Evolutionary conservation across 805 yeast species (phyloP).

Genomic region (Kockiozyma suomiensis): DNA sequence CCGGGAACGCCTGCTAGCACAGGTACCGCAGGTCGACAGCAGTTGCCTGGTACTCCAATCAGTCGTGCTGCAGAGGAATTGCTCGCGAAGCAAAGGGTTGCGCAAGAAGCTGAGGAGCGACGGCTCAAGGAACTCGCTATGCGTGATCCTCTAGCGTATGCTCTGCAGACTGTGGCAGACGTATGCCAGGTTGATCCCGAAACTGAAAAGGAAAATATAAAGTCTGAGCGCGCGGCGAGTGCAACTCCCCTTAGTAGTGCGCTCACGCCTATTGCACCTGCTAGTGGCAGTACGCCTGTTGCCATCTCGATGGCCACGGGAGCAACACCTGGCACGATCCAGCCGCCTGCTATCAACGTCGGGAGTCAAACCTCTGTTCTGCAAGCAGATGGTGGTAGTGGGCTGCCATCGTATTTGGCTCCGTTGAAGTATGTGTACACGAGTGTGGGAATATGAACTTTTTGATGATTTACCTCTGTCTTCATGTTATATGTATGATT

Average conservation of each 20-base stretch:
- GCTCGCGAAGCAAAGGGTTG: constrained; percentile 13
- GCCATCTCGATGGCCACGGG: background rate
- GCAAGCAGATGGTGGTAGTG: background rate
- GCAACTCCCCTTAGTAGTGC: background rate
- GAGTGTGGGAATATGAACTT: constrained; percentile 1
- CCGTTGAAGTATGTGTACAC: constrained; percentile 14
- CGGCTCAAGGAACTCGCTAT: constrained; percentile 22
- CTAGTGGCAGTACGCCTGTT: constrained; percentile 5
- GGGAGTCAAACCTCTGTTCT: background rate
- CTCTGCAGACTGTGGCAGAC: constrained; percentile 26
- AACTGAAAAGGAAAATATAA: constrained; percentile 14
- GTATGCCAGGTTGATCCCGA: constrained; percentile 24
- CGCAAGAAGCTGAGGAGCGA: constrained; percentile 22
- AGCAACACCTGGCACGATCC: background rate
- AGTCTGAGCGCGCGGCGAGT: background rate
- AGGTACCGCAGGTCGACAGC: background rate
- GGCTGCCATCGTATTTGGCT: constrained; percentile 6
- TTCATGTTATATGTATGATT: background rate
- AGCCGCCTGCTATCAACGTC: background rate
- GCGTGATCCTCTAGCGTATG: constrained; percentile 30
- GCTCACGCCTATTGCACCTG: background rate
- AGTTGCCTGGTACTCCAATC: background rate
- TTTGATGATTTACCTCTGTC: background rate
- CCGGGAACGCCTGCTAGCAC: constrained; percentile 1
- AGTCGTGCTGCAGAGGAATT: constrained; percentile 7